These are phyloP conservation scores for Lophiostoma macrostomum DNA, from an alignment of 495 filamentous ascomycete genomes.

Conservation along the genomic window DNA sequence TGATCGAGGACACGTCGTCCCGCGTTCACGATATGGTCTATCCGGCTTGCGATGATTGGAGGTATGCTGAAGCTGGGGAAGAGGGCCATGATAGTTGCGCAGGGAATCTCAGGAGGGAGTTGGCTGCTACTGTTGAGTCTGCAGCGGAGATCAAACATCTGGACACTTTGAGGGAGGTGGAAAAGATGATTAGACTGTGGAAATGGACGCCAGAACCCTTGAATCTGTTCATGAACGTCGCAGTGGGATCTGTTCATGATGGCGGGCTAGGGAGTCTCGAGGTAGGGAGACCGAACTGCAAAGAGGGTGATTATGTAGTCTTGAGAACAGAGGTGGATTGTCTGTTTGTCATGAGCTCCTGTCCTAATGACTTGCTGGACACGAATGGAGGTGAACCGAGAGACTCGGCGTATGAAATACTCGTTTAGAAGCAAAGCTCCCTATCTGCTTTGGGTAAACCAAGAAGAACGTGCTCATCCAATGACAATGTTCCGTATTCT, in stretches of 20 bases:
- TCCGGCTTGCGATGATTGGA: slow-evolving; percentile 9
- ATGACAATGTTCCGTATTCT: slow-evolving; percentile 3
- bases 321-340: slow-evolving; percentile 2
- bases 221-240: slow-evolving; percentile 20
- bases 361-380: slow-evolving; percentile 13
- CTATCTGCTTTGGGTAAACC: too few relatives aligned
- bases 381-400: slow-evolving; percentile 3
- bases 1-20: slow-evolving; percentile 3
- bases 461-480: too few relatives aligned
- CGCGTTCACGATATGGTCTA: slow-evolving; percentile 15
- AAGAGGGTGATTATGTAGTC: not conserved
- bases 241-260: not conserved
- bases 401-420: slow-evolving; percentile 6
- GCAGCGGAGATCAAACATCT: not conserved
- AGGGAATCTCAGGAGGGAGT: slow-evolving; percentile 2
- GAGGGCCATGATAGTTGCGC: slow-evolving; percentile 11
- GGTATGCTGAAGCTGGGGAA: slow-evolving; percentile 1
- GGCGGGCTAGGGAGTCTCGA: not conserved
- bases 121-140: too few relatives aligned
- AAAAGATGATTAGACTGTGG: slow-evolving; percentile 6
- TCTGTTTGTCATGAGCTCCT: slow-evolving; percentile 9
- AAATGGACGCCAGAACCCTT: slow-evolving; percentile 14
- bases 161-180: not conserved
- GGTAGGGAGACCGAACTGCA: not conserved
- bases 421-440: too few relatives aligned